Percentiles rank a stretch among this genome's conserved stretches.
These are phyloP conservation scores for Leccinum huronense DNA, from an alignment of 1,284 basidiomycete species.

Conservation along the genomic window DNA sequence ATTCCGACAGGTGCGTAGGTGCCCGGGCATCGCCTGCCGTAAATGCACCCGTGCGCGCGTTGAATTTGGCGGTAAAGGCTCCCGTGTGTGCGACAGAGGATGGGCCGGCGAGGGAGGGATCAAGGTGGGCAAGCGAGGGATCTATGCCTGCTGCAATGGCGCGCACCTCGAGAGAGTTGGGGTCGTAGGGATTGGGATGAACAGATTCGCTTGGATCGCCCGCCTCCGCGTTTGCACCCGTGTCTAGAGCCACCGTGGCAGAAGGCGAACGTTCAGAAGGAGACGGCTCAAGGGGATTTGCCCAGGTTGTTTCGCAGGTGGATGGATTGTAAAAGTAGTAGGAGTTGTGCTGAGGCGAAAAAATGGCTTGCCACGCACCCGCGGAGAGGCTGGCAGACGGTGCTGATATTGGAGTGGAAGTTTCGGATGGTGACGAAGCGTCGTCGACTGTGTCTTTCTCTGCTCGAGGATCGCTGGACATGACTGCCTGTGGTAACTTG, in stretches of 20 bases:
- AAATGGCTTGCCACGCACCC: slow-evolving; percentile 81
- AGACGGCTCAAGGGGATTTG: slow-evolving; percentile 66
- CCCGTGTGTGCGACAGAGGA: slow-evolving; percentile 44
- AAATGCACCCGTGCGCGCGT: slow-evolving; percentile 81
- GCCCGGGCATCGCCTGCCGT: slow-evolving; percentile 63
- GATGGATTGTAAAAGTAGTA: slow-evolving; percentile 87
- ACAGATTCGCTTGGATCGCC: slow-evolving; percentile 1
- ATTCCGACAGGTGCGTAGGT: slow-evolving; percentile 78
- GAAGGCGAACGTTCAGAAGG: slow-evolving; percentile 28
- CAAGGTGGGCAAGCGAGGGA: slow-evolving; percentile 78
- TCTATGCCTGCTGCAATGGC: slow-evolving; percentile 79
- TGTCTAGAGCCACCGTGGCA: slow-evolving; percentile 13
- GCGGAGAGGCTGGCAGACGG: slow-evolving; percentile 26
- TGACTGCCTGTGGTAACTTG: slow-evolving; percentile 1
- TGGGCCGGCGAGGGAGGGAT: slow-evolving; percentile 58
- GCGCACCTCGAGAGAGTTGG: slow-evolving; percentile 55
- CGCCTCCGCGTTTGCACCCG: slow-evolving; percentile 2
- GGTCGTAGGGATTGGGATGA: slow-evolving; percentile 26
- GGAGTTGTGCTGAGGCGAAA: slow-evolving; percentile 74
- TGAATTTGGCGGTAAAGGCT: slow-evolving; percentile 73
- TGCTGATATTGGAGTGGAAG: slow-evolving; percentile 15
- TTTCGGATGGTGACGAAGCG: neutral
- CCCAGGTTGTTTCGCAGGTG: slow-evolving; percentile 86
- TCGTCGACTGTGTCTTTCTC: slow-evolving; percentile 6
- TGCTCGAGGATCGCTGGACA: slow-evolving; percentile 6